Evolutionary conservation across 2,329 filamentous ascomycete species (phyloP).

Genomic region (Talaromyces sp.): DNA sequence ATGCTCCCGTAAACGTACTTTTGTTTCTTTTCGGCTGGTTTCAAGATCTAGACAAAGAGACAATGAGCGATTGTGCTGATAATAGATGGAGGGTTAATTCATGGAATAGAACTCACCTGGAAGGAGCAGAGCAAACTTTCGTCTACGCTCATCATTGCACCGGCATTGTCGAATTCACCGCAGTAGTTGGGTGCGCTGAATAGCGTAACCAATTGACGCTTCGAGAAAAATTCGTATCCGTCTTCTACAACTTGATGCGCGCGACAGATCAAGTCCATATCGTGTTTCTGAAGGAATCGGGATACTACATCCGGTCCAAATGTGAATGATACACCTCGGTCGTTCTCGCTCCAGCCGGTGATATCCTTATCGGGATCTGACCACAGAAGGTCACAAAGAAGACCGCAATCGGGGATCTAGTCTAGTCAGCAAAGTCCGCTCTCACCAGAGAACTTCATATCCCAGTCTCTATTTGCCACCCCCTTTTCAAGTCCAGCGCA

Average conservation of each 20-base stretch:
- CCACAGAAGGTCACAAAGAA: constrained; percentile 97
- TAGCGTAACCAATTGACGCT: constrained; percentile 93
- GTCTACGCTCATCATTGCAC: constrained; percentile 99
- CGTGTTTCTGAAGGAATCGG: constrained; percentile 96
- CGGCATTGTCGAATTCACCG: constrained; percentile 98
- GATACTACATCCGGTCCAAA: constrained; percentile 98
- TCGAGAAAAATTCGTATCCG: constrained; percentile 99
- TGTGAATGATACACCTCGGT: constrained; percentile 97
- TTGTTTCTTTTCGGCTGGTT: constrained; percentile 99
- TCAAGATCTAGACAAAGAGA: constrained; percentile 72
- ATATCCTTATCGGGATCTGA: constrained; percentile 99
- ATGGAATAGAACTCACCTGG: constrained; percentile 67
- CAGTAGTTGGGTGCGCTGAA: constrained; percentile 99
- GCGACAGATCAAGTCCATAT: constrained; percentile 99
- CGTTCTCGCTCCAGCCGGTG: constrained; percentile 98
- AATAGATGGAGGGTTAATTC: background rate
- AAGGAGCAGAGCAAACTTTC: constrained; percentile 98
- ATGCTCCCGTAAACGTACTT: constrained; percentile 89
- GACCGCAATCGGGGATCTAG: constrained; percentile 95
- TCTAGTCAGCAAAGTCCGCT: constrained; percentile 44
- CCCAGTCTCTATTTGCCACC: constrained; percentile 12
- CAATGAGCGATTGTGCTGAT: constrained; percentile 14
- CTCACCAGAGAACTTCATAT: constrained; percentile 34
- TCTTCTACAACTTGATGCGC: constrained; percentile 99
- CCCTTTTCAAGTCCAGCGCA: constrained; percentile 10